Percentiles rank a stretch among this genome's conserved stretches.
Evolutionary conservation across 2,329 filamentous ascomycete genomes (phyloP).

Genomic region (Xylaria sp.): DNA sequence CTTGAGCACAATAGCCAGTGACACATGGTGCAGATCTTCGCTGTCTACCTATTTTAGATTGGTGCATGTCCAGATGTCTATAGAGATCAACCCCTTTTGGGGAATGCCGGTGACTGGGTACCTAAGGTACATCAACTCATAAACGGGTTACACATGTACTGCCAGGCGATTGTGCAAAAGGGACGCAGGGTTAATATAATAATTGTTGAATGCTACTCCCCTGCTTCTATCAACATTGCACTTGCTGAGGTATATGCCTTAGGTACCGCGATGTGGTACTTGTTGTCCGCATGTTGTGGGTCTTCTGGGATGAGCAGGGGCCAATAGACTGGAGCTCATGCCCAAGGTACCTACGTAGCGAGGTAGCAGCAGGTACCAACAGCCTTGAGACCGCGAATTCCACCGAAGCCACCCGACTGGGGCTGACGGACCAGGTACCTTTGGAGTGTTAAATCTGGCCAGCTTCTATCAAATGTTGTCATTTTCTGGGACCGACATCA

Average conservation of each 20-base stretch:
- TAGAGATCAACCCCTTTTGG: constrained; percentile 14
- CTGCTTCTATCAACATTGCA: background rate
- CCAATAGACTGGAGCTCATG: constrained; percentile 9
- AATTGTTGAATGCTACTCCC: background rate
- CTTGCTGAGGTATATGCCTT: no score
- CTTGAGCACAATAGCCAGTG: background rate
- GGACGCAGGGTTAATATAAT: background rate
- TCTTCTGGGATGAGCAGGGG: background rate
- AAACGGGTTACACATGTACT: background rate
- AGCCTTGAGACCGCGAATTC: background rate
- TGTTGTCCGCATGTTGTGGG: background rate
- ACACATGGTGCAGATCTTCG: constrained; percentile 20
- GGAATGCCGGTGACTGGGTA: constrained; percentile 15
- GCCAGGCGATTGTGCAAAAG: constrained; percentile 7
- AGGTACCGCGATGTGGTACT: background rate
- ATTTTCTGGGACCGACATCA: constrained; percentile 28
- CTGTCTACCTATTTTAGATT: constrained; percentile 16
- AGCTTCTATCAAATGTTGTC: constrained; percentile 23
- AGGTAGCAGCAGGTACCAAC: constrained; percentile 3
- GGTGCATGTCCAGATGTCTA: constrained; percentile 10
- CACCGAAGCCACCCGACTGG: constrained; percentile 25
- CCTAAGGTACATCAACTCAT: no score
- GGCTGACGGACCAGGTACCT: background rate
- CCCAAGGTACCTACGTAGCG: background rate
- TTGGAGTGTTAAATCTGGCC: constrained; percentile 8